These are phyloP conservation scores for Sistotremastrum suecicum DNA, from an alignment of 768 basidiomycete genomes.

Conservation along the genomic window DNA sequence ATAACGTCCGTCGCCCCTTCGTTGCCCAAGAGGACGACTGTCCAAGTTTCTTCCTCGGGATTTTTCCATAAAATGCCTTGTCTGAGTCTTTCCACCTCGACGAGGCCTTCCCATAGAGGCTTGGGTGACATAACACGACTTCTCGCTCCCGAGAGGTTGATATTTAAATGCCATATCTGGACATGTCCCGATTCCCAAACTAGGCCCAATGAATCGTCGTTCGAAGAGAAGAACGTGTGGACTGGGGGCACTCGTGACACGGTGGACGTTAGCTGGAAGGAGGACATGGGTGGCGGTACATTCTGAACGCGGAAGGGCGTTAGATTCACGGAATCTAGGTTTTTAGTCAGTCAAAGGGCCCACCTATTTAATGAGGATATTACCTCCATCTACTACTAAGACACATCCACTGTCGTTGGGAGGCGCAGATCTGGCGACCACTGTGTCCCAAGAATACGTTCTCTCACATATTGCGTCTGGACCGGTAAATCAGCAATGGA, in stretches of 20 bases:
- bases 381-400: constrained; percentile 82
- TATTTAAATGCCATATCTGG: constrained; percentile 58
- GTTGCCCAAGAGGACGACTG: too few species aligned
- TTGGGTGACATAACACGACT: constrained; percentile 47
- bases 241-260: constrained; percentile 31
- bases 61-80: constrained; percentile 27
- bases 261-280: constrained; percentile 29
- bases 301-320: constrained; percentile 93
- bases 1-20: too few species aligned
- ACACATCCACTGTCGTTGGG: constrained; percentile 76
- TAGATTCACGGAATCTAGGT: constrained; percentile 17
- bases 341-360: too few species aligned
- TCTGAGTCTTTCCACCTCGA: background rate
- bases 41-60: constrained; percentile 23
- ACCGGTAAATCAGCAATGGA: background rate
- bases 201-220: constrained; percentile 42
- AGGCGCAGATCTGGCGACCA: constrained; percentile 36
- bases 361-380: constrained; percentile 26
- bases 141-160: constrained; percentile 40
- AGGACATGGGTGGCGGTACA: constrained; percentile 96
- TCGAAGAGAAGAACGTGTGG: constrained; percentile 48
- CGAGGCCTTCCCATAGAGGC: constrained; percentile 19
- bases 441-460: constrained; percentile 70
- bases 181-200: constrained; percentile 60
- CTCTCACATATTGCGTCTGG: constrained; percentile 43